Percentiles rank a stretch among this genome's conserved stretches.
Conservation (phyloP, 2,329 filamentous ascomycete species). For the Trichoderma simmonsii region DNA sequence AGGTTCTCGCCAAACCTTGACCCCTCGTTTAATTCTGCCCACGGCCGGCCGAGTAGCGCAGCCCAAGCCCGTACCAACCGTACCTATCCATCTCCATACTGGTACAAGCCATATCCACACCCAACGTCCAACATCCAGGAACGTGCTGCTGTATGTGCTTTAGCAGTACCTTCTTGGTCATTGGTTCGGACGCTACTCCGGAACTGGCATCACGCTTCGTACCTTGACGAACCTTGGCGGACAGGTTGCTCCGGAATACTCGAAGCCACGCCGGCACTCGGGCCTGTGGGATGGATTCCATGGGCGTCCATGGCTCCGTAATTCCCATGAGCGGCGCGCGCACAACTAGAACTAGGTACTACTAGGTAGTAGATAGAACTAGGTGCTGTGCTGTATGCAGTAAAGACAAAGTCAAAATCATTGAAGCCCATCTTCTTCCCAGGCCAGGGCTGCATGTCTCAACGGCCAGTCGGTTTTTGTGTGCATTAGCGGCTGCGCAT, state of each 20-base stretch:
- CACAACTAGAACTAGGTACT: background rate
- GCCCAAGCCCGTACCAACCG: background rate
- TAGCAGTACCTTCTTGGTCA: background rate
- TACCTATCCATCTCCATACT: background rate
- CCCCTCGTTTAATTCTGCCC: slow-evolving; percentile 7
- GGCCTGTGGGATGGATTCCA: background rate
- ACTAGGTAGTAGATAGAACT: background rate
- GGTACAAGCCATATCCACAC: background rate
- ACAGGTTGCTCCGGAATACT: slow-evolving; percentile 4
- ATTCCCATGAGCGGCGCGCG: background rate
- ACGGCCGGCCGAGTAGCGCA: background rate
- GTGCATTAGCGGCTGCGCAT: slow-evolving; percentile 11
- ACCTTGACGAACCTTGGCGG: background rate
- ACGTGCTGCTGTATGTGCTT: background rate
- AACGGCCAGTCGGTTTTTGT: background rate
- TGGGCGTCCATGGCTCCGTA: background rate
- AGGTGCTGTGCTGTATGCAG: background rate
- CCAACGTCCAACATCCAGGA: slow-evolving; percentile 8
- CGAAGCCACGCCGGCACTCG: background rate
- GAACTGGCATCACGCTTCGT: background rate
- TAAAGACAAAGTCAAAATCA: background rate
- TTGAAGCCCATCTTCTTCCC: background rate
- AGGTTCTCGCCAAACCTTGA: slow-evolving; percentile 18
- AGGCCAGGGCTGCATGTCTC: too few relatives aligned
- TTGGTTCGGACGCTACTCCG: background rate